These are phyloP conservation scores for Penicillium sp. DNA, from an alignment of 2,329 filamentous ascomycete species.

Conservation along the genomic window DNA sequence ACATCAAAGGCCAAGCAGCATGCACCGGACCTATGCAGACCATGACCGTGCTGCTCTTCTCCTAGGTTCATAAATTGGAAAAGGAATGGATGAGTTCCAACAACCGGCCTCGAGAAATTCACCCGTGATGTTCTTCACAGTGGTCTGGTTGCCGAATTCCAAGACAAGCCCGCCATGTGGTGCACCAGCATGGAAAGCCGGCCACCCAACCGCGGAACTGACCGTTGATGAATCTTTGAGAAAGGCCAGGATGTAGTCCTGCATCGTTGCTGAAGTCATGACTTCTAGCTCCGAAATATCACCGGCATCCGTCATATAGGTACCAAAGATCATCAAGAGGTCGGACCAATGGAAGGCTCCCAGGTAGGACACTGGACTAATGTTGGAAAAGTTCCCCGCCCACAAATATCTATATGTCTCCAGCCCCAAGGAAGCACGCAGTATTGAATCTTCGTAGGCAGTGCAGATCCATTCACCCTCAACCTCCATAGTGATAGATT, in stretches of 20 bases:
- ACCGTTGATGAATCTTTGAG: constrained; percentile 13
- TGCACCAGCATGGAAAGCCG: constrained; percentile 22
- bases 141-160: constrained; percentile 6
- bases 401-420: constrained; percentile 44
- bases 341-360: constrained; percentile 44
- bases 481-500: constrained; percentile 2
- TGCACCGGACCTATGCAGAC: too few species aligned
- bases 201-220: constrained; percentile 9
- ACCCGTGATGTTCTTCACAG: constrained; percentile 6
- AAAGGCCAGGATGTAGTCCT: constrained; percentile 27
- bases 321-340: constrained; percentile 23
- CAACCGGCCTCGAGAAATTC: constrained; percentile 4
- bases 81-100: constrained; percentile 1
- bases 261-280: constrained; percentile 19
- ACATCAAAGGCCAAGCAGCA: too few species aligned
- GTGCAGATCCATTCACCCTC: constrained; percentile 15
- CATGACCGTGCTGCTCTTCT: too few species aligned
- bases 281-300: constrained; percentile 15
- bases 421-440: constrained; percentile 8
- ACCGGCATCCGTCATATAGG: constrained; percentile 12
- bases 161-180: constrained; percentile 1
- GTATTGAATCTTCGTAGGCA: constrained; percentile 4
- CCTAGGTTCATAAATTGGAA: not conserved
- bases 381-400: constrained; percentile 43
- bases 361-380: constrained; percentile 40